Base-by-base conservation (phyloP, 2,329 filamentous ascomycete genomes). In the Dothideomycetes sp. region DNA sequence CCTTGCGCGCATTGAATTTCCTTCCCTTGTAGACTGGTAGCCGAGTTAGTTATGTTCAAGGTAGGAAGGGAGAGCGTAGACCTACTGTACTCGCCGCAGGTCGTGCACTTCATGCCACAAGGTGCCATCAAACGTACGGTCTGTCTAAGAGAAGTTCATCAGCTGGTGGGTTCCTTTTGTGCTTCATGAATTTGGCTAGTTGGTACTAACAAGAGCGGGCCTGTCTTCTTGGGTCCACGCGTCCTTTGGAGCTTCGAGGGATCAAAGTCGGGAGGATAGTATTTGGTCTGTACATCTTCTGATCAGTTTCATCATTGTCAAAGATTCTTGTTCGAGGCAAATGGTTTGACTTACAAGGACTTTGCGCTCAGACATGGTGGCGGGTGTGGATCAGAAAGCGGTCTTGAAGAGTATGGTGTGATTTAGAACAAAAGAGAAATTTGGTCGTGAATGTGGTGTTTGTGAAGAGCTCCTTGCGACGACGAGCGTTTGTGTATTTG, bases 1-100 rank as follows among this genome's bases (percentile, higher is more conserved):
- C 87, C 57, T 98, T 98, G 24, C 85, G 75, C 3, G 86, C 82
- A 64, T 96, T 96, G 73, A 96, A 96, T 56, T 95, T 96, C 46
- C 88, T 78, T 0, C 88, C 88, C 53, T 86, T 85, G n/a, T n/a
- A n/a, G 25, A 11, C 15, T 11, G 6, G 12, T 6, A 28, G 5
- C 3, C 2, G 3, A n/a, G 25, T 28, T n/a, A 28, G 25, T 13
- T 6, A 6, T 24, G 6, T 24, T 6, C 6, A 24, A 24, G 23
- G 12, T 12, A 24, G 23, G 7, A 12, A 6, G 7, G n/a, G n/a
- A 13, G 6, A 16, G n/a, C 15, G 10, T n/a, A 13, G 15, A 16
- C 13, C 4, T 12, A 3, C 2, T 91, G 67, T 82, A 94, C 63
- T 93, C 84, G 55, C 77, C 76, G 54, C 75, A 79, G 20, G 65